These are phyloP conservation scores for Limnanthes douglasii DNA, from an alignment of 345 rosid species.

Conservation along the genomic window DNA sequence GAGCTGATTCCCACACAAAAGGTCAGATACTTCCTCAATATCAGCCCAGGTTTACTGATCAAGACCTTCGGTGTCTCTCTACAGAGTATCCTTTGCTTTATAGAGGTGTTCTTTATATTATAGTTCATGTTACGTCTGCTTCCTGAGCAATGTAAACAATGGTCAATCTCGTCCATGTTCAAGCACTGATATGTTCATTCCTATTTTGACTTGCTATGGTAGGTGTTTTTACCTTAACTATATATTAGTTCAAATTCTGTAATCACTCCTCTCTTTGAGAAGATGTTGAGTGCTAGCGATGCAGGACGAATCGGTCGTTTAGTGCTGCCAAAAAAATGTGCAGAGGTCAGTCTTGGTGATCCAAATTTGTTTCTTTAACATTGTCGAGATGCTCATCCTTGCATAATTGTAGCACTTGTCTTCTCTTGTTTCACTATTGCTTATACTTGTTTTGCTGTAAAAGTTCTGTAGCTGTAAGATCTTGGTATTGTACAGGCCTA, in stretches of 20 bases:
- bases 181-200: too few species aligned
- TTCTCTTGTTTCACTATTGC: not conserved
- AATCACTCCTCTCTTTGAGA: constrained; percentile 84
- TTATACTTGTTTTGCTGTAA: too few species aligned
- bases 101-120: constrained; percentile 4
- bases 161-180: too few species aligned
- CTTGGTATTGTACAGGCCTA: constrained; percentile 43
- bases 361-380: not conserved
- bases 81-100: constrained; percentile 77
- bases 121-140: constrained; percentile 5
- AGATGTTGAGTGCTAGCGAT: constrained; percentile 94
- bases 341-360: constrained; percentile 50
- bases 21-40: constrained; percentile 66
- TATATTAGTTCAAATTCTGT: constrained; percentile 54
- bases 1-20: constrained; percentile 50
- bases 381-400: too few species aligned
- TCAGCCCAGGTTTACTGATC: constrained; percentile 72
- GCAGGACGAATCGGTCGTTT: constrained; percentile 83
- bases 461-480: constrained; percentile 7
- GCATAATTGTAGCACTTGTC: too few species aligned
- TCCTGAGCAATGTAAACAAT: too few species aligned
- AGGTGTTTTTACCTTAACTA: constrained; percentile 80
- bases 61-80: constrained; percentile 50
- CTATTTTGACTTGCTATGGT: too few species aligned
- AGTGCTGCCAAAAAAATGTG: constrained; percentile 89